Percentiles rank a stretch among this genome's conserved stretches.
Evolutionary conservation across 2,329 filamentous ascomycete species (phyloP).

Genomic region (Laburnicola sp.): DNA sequence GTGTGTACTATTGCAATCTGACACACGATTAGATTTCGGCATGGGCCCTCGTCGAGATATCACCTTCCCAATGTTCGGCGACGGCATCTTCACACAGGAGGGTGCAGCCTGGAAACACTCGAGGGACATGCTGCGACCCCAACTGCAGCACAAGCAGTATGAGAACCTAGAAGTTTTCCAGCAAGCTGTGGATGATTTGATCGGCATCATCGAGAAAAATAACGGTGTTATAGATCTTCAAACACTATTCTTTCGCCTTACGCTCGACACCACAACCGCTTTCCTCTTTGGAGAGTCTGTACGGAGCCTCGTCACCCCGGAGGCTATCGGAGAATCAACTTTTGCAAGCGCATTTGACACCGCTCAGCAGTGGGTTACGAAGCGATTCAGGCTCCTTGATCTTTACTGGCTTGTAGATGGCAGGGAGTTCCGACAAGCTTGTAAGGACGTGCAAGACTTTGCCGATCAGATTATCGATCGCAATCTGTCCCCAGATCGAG

Average conservation of each 20-base stretch:
- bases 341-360: constrained; percentile 48
- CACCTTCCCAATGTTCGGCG: constrained; percentile 46
- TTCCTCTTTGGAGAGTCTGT: constrained; percentile 64
- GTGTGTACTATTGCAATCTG: neutral
- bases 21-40: constrained; percentile 41
- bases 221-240: constrained; percentile 57
- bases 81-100: constrained; percentile 48
- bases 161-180: constrained; percentile 59
- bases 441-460: constrained; percentile 38
- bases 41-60: constrained; percentile 38
- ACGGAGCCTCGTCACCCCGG: constrained; percentile 25
- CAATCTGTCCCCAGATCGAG: constrained; percentile 43
- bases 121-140: constrained; percentile 52
- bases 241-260: constrained; percentile 66
- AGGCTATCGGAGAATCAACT: constrained; percentile 19
- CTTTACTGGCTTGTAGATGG: constrained; percentile 52
- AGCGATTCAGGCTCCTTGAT: constrained; percentile 40
- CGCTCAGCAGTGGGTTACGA: constrained; percentile 42
- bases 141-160: constrained; percentile 53
- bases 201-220: constrained; percentile 58
- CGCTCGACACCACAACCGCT: constrained; percentile 68
- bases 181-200: constrained; percentile 57
- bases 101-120: constrained; percentile 36
- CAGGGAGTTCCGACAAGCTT: constrained; percentile 27
- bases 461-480: constrained; percentile 50